These are phyloP conservation scores for Dionaea muscipula DNA, from an alignment of 179 eudicot species.

Conservation along the genomic window DNA sequence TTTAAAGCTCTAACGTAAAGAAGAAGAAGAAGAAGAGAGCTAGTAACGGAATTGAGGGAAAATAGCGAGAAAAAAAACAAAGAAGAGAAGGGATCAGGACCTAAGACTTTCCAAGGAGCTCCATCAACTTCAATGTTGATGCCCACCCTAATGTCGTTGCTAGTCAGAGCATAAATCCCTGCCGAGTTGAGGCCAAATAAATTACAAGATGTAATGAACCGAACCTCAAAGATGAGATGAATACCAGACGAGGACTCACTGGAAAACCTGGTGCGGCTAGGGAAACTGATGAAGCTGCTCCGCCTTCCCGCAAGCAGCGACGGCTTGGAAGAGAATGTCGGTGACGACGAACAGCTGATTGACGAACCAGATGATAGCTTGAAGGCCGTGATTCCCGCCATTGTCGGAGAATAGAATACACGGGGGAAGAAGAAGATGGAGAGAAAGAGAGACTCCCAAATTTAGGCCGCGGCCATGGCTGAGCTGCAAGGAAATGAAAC, in stretches of 20 bases:
- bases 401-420: no score
- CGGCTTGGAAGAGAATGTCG: constrained; percentile 22
- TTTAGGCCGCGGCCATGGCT: no score
- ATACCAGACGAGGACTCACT: constrained; percentile 25
- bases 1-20: no score
- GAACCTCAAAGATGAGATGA: not conserved
- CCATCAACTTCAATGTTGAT: constrained; percentile 78
- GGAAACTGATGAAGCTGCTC: constrained; percentile 12
- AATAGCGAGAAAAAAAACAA: not conserved
- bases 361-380: constrained; percentile 27
- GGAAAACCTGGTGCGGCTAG: constrained; percentile 37
- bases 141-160: constrained; percentile 91
- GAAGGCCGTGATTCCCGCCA: constrained; percentile 39
- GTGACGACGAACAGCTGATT: constrained; percentile 19
- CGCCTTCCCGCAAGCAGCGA: constrained; percentile 15
- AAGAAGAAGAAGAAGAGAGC: no score
- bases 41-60: not conserved
- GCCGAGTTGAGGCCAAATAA: constrained; percentile 9
- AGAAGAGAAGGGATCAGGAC: constrained; percentile 15
- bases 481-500: no score
- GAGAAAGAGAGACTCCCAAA: no score
- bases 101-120: constrained; percentile 80
- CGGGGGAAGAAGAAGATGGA: no score
- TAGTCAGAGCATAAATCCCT: constrained; percentile 67
- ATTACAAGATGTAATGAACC: not conserved